These are phyloP conservation scores for Starmerella apicola DNA, from an alignment of 805 yeast genomes.

Conservation along the genomic window DNA sequence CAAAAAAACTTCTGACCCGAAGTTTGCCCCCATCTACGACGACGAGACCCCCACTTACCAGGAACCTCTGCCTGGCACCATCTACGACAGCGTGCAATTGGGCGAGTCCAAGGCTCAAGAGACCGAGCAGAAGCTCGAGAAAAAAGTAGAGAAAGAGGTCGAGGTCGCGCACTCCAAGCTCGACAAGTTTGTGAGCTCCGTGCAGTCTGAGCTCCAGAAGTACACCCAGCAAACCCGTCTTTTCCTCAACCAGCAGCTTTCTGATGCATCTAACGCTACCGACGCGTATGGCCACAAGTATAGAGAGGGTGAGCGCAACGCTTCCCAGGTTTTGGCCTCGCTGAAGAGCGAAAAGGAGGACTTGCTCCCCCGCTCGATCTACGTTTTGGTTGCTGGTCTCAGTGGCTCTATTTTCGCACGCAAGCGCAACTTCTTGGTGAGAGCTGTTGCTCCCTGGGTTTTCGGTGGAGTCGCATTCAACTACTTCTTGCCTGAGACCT, in stretches of 20 bases:
- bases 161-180: slow-evolving; percentile 27
- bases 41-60: slow-evolving; percentile 18
- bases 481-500: slow-evolving; percentile 63
- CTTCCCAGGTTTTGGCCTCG: slow-evolving; percentile 48
- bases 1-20: slow-evolving; percentile 9
- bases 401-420: slow-evolving; percentile 66
- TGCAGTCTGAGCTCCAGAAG: slow-evolving; percentile 38
- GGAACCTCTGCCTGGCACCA: slow-evolving; percentile 24
- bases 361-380: slow-evolving; percentile 56
- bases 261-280: slow-evolving; percentile 31
- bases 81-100: slow-evolving; percentile 15
- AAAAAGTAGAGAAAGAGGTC: slow-evolving; percentile 16
- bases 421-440: slow-evolving; percentile 44
- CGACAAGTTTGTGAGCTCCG: slow-evolving; percentile 46
- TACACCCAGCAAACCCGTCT: slow-evolving; percentile 40
- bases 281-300: slow-evolving; percentile 40
- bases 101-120: slow-evolving; percentile 11
- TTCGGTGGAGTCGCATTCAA: slow-evolving; percentile 51
- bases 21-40: slow-evolving; percentile 24
- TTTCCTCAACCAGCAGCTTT: slow-evolving; percentile 27
- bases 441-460: slow-evolving; percentile 43
- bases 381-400: slow-evolving; percentile 54
- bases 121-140: slow-evolving; percentile 12
- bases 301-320: slow-evolving; percentile 48
- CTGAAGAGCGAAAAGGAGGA: slow-evolving; percentile 57